Percentiles rank a stretch among this genome's conserved stretches.
Conservation (phyloP, 768 basidiomycete species). For the Collybiopsis confluens region DNA sequence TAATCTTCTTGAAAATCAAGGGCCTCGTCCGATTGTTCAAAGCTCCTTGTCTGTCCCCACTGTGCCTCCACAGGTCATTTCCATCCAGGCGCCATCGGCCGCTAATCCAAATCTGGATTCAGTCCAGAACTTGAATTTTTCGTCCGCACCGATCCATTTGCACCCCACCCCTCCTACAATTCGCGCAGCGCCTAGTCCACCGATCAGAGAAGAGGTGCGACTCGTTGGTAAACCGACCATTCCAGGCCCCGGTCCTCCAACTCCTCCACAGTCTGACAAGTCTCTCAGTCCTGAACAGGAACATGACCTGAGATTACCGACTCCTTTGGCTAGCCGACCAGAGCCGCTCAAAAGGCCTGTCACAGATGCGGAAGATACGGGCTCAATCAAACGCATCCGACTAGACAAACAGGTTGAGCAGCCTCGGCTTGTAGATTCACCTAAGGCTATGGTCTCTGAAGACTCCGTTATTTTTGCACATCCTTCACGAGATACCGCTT, state of each 20-base stretch:
- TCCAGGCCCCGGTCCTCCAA: neutral
- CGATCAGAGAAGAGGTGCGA: neutral
- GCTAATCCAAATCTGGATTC: no score
- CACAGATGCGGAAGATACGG: neutral
- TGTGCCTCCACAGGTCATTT: no score
- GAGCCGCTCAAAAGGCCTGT: neutral
- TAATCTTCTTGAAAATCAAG: neutral
- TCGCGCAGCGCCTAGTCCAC: neutral
- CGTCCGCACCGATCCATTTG: no score
- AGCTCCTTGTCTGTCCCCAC: neutral
- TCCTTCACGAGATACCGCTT: no score
- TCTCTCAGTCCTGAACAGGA: conserved; percentile 7
- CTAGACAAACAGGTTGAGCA: neutral
- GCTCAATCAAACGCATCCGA: neutral
- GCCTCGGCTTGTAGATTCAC: no score
- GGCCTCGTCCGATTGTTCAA: neutral
- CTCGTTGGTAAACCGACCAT: neutral
- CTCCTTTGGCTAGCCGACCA: neutral
- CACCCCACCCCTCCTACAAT: neutral
- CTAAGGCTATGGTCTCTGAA: no score
- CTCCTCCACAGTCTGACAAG: conserved; percentile 7
- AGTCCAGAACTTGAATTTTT: no score
- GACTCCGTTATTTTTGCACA: no score
- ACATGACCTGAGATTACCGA: neutral
- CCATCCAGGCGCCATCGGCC: no score